These are phyloP conservation scores for Taphrina pruni DNA, from an alignment of 1,139 yeast genomes.

Conservation along the genomic window DNA sequence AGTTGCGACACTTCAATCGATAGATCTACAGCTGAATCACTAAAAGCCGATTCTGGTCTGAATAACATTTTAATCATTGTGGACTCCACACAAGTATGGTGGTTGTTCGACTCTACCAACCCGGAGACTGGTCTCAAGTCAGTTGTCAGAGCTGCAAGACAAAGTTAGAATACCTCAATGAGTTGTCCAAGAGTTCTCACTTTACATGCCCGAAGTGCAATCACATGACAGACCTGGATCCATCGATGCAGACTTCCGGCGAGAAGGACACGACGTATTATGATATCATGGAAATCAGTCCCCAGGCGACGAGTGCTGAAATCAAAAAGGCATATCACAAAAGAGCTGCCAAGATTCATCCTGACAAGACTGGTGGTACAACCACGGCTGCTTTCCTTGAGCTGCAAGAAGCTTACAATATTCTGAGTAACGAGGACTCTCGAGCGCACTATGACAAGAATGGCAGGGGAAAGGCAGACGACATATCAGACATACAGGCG, in stretches of 20 bases:
- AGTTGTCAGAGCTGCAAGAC: slow-evolving; percentile 14
- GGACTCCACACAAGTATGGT: slow-evolving; percentile 12
- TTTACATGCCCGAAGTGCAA: slow-evolving; percentile 31
- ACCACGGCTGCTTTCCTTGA: slow-evolving; percentile 58
- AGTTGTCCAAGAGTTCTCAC: slow-evolving; percentile 14
- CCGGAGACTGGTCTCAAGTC: slow-evolving; percentile 37
- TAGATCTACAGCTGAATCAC: no score
- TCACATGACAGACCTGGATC: slow-evolving; percentile 26
- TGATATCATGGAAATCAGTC: slow-evolving; percentile 68
- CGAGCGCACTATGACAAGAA: slow-evolving; percentile 77
- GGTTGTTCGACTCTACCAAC: slow-evolving; percentile 33
- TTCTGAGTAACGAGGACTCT: slow-evolving; percentile 71
- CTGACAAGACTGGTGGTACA: slow-evolving; percentile 88
- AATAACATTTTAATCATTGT: no score
- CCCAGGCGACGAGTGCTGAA: slow-evolving; percentile 75
- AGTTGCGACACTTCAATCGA: no score
- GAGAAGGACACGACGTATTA: slow-evolving; percentile 61
- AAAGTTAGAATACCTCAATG: slow-evolving; percentile 34
- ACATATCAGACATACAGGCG: slow-evolving; percentile 38
- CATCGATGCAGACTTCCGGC: background rate
- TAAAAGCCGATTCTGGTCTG: no score
- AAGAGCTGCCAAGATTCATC: slow-evolving; percentile 85
- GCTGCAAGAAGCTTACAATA: slow-evolving; percentile 81
- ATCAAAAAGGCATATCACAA: slow-evolving; percentile 90
- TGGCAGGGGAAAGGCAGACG: slow-evolving; percentile 55